These are phyloP conservation scores for Ogataea pignaliae DNA, from an alignment of 805 yeast genomes.

Conservation along the genomic window DNA sequence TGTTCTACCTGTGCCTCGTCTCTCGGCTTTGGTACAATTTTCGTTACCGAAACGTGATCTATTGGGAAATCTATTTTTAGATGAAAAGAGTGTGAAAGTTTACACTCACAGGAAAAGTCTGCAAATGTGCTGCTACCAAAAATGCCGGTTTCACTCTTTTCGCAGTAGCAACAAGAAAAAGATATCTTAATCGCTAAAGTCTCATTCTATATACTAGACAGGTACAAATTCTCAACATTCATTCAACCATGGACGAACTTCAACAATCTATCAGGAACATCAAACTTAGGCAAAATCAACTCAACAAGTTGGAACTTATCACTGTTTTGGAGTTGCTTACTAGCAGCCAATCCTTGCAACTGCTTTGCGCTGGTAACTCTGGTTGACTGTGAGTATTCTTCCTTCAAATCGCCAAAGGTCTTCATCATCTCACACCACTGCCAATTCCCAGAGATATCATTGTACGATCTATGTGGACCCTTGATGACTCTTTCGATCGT, in stretches of 20 bases:
- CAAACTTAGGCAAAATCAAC: slow-evolving; percentile 53
- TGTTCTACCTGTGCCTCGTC: too few relatives aligned
- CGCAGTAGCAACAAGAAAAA: not conserved
- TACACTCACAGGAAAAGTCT: too few relatives aligned
- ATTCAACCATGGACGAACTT: slow-evolving; percentile 5
- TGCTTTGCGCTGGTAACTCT: slow-evolving; percentile 35
- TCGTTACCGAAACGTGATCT: too few relatives aligned
- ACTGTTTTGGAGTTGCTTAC: slow-evolving; percentile 29
- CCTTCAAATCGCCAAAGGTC: slow-evolving; percentile 56
- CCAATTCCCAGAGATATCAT: slow-evolving; percentile 46
- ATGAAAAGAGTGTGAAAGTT: too few relatives aligned
- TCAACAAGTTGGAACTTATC: slow-evolving; percentile 50
- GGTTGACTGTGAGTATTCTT: slow-evolving; percentile 29
- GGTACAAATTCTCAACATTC: not conserved
- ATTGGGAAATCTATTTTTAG: too few relatives aligned
- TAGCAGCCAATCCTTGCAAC: slow-evolving; percentile 31
- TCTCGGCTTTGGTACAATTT: too few relatives aligned
- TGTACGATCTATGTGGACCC: slow-evolving; percentile 47
- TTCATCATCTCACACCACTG: slow-evolving; percentile 66
- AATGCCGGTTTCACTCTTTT: too few relatives aligned
- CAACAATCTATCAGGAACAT: slow-evolving; percentile 54
- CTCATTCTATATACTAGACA: not conserved
- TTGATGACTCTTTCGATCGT: slow-evolving; percentile 46
- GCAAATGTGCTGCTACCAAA: too few relatives aligned
- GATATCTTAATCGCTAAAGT: too few relatives aligned